Conservation (phyloP, 1,284 basidiomycete genomes). For the Ustilago trichophora region DNA sequence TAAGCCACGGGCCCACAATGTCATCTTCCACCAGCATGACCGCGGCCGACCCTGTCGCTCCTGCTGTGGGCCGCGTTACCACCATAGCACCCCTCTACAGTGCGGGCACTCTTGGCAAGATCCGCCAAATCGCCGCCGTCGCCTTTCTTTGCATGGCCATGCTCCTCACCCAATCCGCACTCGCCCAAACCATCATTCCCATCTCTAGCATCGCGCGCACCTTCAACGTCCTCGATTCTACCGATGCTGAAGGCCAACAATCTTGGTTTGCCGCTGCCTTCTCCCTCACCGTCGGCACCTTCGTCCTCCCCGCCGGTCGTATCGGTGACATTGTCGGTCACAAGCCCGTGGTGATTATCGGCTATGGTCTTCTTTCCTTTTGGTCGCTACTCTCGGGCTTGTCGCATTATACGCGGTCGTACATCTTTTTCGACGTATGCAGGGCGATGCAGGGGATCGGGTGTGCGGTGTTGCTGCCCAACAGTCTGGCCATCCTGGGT, state of each 20-base stretch:
- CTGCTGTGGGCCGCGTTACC: too few relatives aligned
- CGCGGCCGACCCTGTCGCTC: not conserved
- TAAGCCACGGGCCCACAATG: slow-evolving; percentile 2
- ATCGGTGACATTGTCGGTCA: slow-evolving; percentile 53
- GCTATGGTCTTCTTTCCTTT: slow-evolving; percentile 33
- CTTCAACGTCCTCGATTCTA: slow-evolving; percentile 23
- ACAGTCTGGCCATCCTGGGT: slow-evolving; percentile 50
- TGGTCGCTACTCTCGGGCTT: slow-evolving; percentile 48
- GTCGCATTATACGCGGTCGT: slow-evolving; percentile 32
- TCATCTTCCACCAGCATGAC: not conserved
- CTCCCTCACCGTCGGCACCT: slow-evolving; percentile 53
- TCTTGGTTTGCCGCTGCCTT: slow-evolving; percentile 55
- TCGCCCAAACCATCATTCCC: slow-evolving; percentile 36
- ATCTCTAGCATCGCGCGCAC: slow-evolving; percentile 26
- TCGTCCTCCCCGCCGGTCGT: slow-evolving; percentile 53
- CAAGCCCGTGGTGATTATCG: slow-evolving; percentile 42
- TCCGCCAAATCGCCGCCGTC: slow-evolving; percentile 30
- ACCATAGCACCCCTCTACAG: slow-evolving; percentile 40
- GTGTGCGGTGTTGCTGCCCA: slow-evolving; percentile 50
- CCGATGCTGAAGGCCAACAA: slow-evolving; percentile 16
- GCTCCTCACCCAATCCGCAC: slow-evolving; percentile 46
- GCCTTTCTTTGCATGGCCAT: slow-evolving; percentile 29
- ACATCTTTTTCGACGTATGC: slow-evolving; percentile 54
- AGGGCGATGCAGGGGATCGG: slow-evolving; percentile 54
- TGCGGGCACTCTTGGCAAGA: slow-evolving; percentile 16